Conservation (phyloP, 75 land plant species). For the Picea sitchensis region DNA sequence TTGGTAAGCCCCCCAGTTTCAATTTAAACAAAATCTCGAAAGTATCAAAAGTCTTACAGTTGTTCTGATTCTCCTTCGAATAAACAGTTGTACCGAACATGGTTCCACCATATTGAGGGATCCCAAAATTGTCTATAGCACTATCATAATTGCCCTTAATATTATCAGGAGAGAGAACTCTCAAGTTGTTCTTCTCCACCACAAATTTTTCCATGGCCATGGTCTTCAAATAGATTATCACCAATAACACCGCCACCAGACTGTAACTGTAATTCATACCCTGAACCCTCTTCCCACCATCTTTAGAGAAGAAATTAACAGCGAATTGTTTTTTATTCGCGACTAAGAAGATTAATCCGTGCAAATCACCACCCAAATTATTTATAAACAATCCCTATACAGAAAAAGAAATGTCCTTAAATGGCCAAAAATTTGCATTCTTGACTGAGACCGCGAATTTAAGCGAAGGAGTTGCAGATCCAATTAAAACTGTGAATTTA, state of each 20-base stretch:
- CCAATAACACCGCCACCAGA: background rate
- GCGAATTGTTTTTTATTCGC: too few relatives aligned
- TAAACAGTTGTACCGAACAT: constrained; percentile 68
- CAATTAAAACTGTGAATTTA: too few relatives aligned
- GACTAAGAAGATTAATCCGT: too few relatives aligned
- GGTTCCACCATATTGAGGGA: constrained; percentile 90
- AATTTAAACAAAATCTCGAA: constrained; percentile 43
- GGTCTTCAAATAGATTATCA: constrained; percentile 14
- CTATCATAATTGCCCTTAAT: constrained; percentile 67
- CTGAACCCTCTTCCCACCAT: too few relatives aligned
- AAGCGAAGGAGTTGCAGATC: too few relatives aligned
- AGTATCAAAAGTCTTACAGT: constrained; percentile 48
- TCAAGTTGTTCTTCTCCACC: constrained; percentile 90
- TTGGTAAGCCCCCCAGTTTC: constrained; percentile 59
- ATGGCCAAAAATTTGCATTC: too few relatives aligned
- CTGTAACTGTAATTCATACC: background rate
- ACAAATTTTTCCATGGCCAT: constrained; percentile 46
- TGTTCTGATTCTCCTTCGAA: constrained; percentile 49
- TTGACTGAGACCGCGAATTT: too few relatives aligned
- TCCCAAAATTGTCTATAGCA: constrained; percentile 91
- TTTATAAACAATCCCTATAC: too few relatives aligned
- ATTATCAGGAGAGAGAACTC: constrained; percentile 61
- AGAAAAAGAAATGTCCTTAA: too few relatives aligned
- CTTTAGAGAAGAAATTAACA: too few relatives aligned
- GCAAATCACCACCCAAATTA: too few relatives aligned